phyloP scores from a whole-genome alignment of 805 yeast genomes.

The Diddensiella santjacobensis region DNA sequence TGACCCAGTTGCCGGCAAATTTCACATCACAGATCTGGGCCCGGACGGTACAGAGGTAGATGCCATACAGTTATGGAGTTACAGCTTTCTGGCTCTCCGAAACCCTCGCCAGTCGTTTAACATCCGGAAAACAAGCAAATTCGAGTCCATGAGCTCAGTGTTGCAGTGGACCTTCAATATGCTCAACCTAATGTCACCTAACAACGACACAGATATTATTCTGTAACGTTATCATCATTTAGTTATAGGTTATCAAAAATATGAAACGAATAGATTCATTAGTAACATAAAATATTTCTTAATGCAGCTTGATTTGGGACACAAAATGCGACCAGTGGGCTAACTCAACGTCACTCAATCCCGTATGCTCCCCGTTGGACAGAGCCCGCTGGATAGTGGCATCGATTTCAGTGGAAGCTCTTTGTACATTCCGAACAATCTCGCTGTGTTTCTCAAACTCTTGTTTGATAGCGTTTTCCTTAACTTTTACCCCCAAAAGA shows the following conservation, averaged over 20 bases:
- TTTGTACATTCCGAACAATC: conserved; percentile 32
- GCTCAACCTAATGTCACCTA: too few species aligned
- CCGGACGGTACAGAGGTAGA: conserved; percentile 10
- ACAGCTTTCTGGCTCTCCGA: conserved; percentile 7
- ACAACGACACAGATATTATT: too few species aligned
- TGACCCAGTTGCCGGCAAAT: neutral
- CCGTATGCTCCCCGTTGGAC: conserved; percentile 9
- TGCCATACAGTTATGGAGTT: conserved; percentile 12
- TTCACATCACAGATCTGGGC: conserved; percentile 7
- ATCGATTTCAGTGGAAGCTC: conserved; percentile 32
- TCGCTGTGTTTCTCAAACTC: conserved; percentile 58
- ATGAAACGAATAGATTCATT: too few species aligned
- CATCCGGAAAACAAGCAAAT: too few species aligned
- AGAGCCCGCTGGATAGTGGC: conserved; percentile 12
- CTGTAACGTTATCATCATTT: too few species aligned
- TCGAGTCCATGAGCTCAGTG: too few species aligned
- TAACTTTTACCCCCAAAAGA: conserved; percentile 45
- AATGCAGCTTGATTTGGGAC: neutral
- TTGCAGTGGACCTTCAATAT: too few species aligned
- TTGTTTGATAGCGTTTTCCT: conserved; percentile 63
- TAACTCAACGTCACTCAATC: conserved; percentile 19
- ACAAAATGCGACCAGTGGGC: conserved; percentile 13
- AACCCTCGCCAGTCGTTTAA: too few species aligned
- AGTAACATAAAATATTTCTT: neutral
- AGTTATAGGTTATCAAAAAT: too few species aligned